phyloP scores from a whole-genome alignment of 225 moss, liverwort and hornwort species.

The Sphagnum tenellum region DNA sequence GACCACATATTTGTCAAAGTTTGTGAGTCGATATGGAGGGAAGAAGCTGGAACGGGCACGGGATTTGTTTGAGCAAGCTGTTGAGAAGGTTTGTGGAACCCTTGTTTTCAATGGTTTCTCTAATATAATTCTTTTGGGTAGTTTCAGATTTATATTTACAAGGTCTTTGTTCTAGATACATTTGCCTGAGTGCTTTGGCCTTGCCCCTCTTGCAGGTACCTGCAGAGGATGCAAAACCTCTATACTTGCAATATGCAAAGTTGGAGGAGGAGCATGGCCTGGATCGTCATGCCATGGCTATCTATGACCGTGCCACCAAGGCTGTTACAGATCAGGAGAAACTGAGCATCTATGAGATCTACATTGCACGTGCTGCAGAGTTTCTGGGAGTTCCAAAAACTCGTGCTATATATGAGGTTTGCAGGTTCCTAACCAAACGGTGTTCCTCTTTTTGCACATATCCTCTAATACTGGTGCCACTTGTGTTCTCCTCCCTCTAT shows the following conservation, averaged over 20 bases:
- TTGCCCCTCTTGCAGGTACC: conserved; percentile 42
- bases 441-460: no score
- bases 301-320: conserved; percentile 92
- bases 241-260: conserved; percentile 88
- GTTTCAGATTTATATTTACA: no score
- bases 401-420: conserved; percentile 89
- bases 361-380: conserved; percentile 86
- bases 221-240: conserved; percentile 86
- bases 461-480: no score
- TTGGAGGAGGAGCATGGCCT: conserved; percentile 95
- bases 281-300: conserved; percentile 76
- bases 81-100: conserved; percentile 55
- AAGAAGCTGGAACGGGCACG: conserved; percentile 94
- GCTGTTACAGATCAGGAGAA: conserved; percentile 82
- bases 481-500: not conserved
- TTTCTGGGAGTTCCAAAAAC: conserved; percentile 88
- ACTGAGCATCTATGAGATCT: conserved; percentile 79
- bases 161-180: no score
- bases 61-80: conserved; percentile 94
- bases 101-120: no score
- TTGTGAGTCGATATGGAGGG: conserved; percentile 72
- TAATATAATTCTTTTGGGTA: not conserved
- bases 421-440: no score
- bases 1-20: conserved; percentile 90
- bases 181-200: no score